Evolutionary conservation across 306 rosid species (phyloP).

Genomic region (Vachellia pachyceras): DNA sequence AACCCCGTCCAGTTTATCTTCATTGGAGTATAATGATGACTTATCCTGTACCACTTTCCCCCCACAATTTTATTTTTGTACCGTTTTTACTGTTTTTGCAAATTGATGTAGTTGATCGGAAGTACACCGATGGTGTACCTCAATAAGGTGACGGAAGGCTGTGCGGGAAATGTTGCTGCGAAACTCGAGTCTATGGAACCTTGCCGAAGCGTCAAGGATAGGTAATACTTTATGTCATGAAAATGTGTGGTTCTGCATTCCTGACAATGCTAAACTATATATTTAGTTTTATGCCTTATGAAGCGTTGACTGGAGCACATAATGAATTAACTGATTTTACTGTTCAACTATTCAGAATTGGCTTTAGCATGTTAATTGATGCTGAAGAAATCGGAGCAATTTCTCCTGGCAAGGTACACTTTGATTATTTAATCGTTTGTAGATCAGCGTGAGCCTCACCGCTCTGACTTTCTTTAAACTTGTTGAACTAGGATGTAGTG

Average conservation of each 20-base stretch:
- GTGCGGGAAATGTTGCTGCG: conserved; percentile 87
- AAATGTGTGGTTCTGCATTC: not conserved
- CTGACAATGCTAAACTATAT: not conserved
- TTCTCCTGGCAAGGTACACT: conserved; percentile 75
- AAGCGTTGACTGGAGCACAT: conserved; percentile 13
- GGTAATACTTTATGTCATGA: conserved; percentile 47
- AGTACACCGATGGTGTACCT: conserved; percentile 97
- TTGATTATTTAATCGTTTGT: conserved; percentile 4
- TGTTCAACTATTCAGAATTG: conserved; percentile 70
- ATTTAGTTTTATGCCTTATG: not conserved
- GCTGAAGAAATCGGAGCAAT: conserved; percentile 85
- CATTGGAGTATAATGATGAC: not conserved
- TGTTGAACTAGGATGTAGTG: conserved; percentile 21
- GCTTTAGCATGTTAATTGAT: conserved; percentile 78
- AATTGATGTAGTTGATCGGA: conserved; percentile 74
- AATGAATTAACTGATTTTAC: conserved; percentile 21
- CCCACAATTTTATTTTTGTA: not conserved
- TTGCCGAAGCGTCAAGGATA: conserved; percentile 94
- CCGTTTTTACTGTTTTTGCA: conserved; percentile 14
- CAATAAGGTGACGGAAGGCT: conserved; percentile 78
- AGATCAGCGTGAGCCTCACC: conserved; percentile 6
- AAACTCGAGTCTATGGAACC: conserved; percentile 99
- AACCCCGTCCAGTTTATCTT: not conserved
- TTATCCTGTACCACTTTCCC: not conserved
- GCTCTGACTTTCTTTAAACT: conserved; percentile 9